These are phyloP conservation scores for Debaryomycetaceae sp. DNA, from an alignment of 1,139 yeast species.

Conservation along the genomic window DNA sequence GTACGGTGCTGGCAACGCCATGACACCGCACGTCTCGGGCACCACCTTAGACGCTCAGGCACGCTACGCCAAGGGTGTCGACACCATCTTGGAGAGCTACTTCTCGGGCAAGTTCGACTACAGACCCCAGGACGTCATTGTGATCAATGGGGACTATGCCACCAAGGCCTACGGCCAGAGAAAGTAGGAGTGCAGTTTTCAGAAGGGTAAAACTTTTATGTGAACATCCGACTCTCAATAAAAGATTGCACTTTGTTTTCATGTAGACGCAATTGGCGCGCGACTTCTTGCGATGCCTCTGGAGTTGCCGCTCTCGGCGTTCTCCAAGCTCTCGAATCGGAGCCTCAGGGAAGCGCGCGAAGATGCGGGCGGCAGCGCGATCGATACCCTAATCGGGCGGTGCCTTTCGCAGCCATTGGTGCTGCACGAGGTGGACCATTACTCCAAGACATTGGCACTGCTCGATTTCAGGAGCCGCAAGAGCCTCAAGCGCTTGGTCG, in stretches of 20 bases:
- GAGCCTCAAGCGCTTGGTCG: too few species aligned
- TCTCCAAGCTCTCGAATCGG: conserved; percentile 2
- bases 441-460: too few species aligned
- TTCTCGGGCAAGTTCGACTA: conserved; percentile 61
- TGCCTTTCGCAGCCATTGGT: too few species aligned
- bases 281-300: neutral
- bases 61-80: conserved; percentile 68
- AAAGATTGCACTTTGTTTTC: neutral
- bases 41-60: conserved; percentile 77
- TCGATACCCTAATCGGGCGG: too few species aligned
- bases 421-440: too few species aligned
- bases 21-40: conserved; percentile 83
- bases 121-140: conserved; percentile 70
- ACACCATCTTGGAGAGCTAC: conserved; percentile 59
- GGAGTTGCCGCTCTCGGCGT: conserved; percentile 1
- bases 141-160: conserved; percentile 67
- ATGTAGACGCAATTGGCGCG: neutral
- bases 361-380: conserved; percentile 1
- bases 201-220: neutral
- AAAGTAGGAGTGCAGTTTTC: conserved; percentile 15
- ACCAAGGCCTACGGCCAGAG: conserved; percentile 68
- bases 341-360: neutral
- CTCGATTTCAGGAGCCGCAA: too few species aligned
- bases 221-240: neutral
- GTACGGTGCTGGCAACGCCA: conserved; percentile 74